These are phyloP conservation scores for Colletotrichum sansevieriae DNA, from an alignment of 2,329 filamentous ascomycete genomes.

Conservation along the genomic window DNA sequence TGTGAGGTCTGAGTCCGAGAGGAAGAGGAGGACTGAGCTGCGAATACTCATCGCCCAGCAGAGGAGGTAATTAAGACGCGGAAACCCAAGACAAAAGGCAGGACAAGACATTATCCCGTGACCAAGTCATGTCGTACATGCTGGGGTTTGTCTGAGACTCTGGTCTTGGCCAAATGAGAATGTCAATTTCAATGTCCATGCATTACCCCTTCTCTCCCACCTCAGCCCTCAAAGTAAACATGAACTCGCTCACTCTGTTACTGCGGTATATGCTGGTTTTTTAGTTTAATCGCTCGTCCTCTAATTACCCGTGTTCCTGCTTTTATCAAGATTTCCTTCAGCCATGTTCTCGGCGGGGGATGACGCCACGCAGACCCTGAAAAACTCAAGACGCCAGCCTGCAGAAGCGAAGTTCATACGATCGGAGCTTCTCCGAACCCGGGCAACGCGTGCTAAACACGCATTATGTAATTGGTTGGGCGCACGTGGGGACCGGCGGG, in stretches of 20 bases:
- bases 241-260: too few relatives aligned
- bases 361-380: conserved; percentile 30
- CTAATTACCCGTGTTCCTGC: too few relatives aligned
- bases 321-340: too few relatives aligned
- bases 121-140: conserved; percentile 3
- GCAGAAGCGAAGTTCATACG: conserved; percentile 10
- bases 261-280: too few relatives aligned
- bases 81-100: not conserved
- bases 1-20: not conserved
- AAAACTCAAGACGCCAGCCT: too few relatives aligned
- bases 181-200: not conserved
- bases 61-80: not conserved
- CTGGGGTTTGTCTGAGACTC: not conserved
- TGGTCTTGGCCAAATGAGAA: not conserved
- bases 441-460: not conserved
- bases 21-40: too few relatives aligned
- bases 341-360: conserved; percentile 10
- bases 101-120: conserved; percentile 7
- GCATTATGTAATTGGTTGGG: conserved; percentile 8
- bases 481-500: conserved; percentile 8
- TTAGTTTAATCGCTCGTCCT: too few relatives aligned
- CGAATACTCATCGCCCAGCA: too few relatives aligned
- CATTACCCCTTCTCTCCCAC: too few relatives aligned
- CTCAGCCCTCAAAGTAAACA: too few relatives aligned
- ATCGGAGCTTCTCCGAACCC: too few relatives aligned